Evolutionary conservation across 2,329 filamentous ascomycete species (phyloP).

Genomic region (Drechslerella dactyloides): DNA sequence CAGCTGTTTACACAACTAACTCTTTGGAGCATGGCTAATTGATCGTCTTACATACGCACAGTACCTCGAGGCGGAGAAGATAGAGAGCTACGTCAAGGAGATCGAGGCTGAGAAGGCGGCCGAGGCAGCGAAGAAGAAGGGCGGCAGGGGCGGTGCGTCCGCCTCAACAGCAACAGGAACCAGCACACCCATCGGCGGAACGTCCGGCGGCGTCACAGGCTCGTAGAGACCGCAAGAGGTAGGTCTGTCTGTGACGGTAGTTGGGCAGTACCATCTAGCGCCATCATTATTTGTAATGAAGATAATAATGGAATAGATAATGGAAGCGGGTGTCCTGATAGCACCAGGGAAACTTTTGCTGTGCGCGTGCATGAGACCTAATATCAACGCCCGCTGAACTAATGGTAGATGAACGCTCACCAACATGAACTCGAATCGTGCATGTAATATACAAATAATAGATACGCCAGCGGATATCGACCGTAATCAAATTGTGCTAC

Average conservation of each 20-base stretch:
- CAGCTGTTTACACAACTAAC: neutral
- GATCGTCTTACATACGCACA: slow-evolving; percentile 18
- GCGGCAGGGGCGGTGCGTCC: slow-evolving; percentile 63
- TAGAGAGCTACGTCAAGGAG: slow-evolving; percentile 96
- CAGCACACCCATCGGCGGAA: slow-evolving; percentile 56
- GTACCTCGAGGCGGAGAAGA: slow-evolving; percentile 85
- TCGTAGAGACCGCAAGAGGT: slow-evolving; percentile 16
- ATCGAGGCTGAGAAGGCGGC: slow-evolving; percentile 99
- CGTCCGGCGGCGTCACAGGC: slow-evolving; percentile 18
- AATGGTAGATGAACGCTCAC: neutral
- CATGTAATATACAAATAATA: neutral
- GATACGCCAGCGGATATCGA: too few relatives aligned
- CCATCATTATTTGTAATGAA: slow-evolving; percentile 13
- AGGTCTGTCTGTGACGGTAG: neutral
- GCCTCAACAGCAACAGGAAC: slow-evolving; percentile 57
- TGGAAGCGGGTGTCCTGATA: neutral
- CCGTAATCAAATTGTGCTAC: too few relatives aligned
- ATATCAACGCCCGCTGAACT: neutral
- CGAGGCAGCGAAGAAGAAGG: slow-evolving; percentile 97
- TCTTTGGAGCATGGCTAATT: neutral
- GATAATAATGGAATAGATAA: neutral
- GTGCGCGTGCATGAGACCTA: neutral
- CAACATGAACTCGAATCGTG: neutral
- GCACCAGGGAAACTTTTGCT: neutral
- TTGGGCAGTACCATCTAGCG: slow-evolving; percentile 4